Percentiles rank a stretch among this genome's conserved stretches.
Conservation (phyloP, 2,329 filamentous ascomycete genomes). For the Paramyrothecium roridum region DNA sequence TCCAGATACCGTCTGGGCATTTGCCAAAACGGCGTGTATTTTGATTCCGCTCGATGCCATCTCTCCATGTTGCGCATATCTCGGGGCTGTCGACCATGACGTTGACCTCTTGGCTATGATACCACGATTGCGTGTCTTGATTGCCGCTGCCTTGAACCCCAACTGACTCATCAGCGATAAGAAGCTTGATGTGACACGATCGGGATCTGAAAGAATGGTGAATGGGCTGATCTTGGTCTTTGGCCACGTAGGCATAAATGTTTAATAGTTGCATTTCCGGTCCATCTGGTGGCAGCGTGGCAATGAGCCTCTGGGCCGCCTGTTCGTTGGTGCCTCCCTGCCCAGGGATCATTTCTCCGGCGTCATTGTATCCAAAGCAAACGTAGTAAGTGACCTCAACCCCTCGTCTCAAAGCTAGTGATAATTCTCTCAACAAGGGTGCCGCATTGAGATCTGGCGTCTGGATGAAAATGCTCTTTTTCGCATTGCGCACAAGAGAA, state of each 20-base stretch:
- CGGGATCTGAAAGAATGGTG: conserved; percentile 63
- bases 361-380: conserved; percentile 36
- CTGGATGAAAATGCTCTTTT: too few relatives aligned
- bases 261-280: conserved; percentile 37
- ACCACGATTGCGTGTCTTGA: conserved; percentile 79
- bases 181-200: conserved; percentile 73
- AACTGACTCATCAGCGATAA: conserved; percentile 68
- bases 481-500: too few relatives aligned
- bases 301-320: conserved; percentile 58
- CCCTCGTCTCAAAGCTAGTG: too few relatives aligned
- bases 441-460: conserved; percentile 35
- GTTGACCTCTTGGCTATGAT: conserved; percentile 75
- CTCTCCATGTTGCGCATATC: conserved; percentile 62
- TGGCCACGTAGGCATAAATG: conserved; percentile 69
- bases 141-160: conserved; percentile 75
- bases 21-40: conserved; percentile 61
- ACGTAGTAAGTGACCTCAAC: too few relatives aligned
- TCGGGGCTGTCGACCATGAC: conserved; percentile 65
- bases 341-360: conserved; percentile 70
- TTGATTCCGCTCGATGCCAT: conserved; percentile 61
- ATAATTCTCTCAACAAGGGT: conserved; percentile 24
- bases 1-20: neutral
- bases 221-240: conserved; percentile 68
- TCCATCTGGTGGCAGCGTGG: conserved; percentile 44
- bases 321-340: conserved; percentile 77